Percentiles rank a stretch among this genome's conserved stretches.
Evolutionary conservation across 805 yeast species (phyloP).

Genomic region (Komagataella mondaviorum): DNA sequence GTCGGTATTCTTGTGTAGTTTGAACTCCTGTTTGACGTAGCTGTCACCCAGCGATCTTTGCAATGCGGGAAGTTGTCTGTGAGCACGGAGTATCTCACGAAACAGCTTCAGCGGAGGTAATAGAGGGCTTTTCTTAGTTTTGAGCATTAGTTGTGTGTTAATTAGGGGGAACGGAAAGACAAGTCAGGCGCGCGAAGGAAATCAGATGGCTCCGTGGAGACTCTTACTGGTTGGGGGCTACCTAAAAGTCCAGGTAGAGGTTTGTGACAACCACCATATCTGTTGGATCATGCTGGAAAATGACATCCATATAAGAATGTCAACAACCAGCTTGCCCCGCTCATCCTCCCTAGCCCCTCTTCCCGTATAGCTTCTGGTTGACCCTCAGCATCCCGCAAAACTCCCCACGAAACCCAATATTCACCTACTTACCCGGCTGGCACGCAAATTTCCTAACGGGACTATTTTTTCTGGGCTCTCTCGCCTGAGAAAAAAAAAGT

Average conservation of each 20-base stretch:
- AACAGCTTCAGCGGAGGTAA: slow-evolving; percentile 76
- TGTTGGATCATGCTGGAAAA: not conserved
- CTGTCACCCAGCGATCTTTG: slow-evolving; percentile 77
- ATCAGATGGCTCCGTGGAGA: not conserved
- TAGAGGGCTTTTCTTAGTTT: slow-evolving; percentile 26
- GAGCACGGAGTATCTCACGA: slow-evolving; percentile 74
- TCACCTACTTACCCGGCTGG: not conserved
- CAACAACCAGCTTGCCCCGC: not conserved
- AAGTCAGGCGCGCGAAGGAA: not conserved
- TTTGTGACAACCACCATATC: not conserved
- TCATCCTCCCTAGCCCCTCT: not conserved
- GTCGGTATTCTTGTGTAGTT: slow-evolving; percentile 66
- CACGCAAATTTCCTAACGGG: not conserved
- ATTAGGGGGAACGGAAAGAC: not conserved
- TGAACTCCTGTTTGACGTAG: slow-evolving; percentile 83
- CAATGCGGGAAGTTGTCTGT: slow-evolving; percentile 48
- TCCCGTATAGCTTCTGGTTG: not conserved
- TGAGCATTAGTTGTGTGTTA: slow-evolving; percentile 6
- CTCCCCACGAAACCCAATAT: not conserved
- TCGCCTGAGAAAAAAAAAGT: not conserved
- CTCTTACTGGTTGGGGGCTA: not conserved
- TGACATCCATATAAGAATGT: too few species aligned
- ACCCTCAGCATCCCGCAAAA: not conserved
- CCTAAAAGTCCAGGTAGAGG: not conserved
- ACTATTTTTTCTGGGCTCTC: not conserved